These are phyloP conservation scores for Melampsora abietis-canadensis DNA, from an alignment of 1,284 basidiomycete genomes.

Conservation along the genomic window DNA sequence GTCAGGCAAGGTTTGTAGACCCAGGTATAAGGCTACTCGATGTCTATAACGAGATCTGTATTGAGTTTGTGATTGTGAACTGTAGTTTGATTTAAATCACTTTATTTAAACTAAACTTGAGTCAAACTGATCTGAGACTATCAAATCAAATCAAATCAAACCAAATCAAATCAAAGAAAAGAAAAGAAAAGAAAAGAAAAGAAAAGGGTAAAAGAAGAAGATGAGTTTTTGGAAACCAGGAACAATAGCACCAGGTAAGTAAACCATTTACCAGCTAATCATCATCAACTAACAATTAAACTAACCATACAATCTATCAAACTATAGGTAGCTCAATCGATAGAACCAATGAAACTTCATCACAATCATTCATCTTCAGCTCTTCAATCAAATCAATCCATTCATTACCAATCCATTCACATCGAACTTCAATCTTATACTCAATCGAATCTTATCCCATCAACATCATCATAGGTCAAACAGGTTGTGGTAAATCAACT, in stretches of 20 bases:
- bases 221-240: constrained; percentile 63
- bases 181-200: no score
- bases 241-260: constrained; percentile 69
- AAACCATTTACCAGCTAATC: constrained; percentile 6
- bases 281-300: no score
- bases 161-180: no score
- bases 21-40: no score
- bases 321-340: constrained; percentile 69
- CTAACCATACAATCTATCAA: neutral
- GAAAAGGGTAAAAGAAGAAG: neutral
- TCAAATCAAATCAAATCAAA: no score
- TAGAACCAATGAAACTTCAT: constrained; percentile 71
- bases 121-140: no score
- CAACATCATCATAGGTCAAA: constrained; percentile 71
- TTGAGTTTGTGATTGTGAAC: no score
- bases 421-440: constrained; percentile 44
- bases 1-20: no score
- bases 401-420: constrained; percentile 59
- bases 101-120: no score
- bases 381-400: constrained; percentile 54
- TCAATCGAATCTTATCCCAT: constrained; percentile 40
- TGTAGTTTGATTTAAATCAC: no score
- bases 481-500: constrained; percentile 95
- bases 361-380: constrained; percentile 64
- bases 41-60: no score